These are phyloP conservation scores for Colletotrichum cordylinicola DNA, from an alignment of 2,329 filamentous ascomycete genomes.

Conservation along the genomic window DNA sequence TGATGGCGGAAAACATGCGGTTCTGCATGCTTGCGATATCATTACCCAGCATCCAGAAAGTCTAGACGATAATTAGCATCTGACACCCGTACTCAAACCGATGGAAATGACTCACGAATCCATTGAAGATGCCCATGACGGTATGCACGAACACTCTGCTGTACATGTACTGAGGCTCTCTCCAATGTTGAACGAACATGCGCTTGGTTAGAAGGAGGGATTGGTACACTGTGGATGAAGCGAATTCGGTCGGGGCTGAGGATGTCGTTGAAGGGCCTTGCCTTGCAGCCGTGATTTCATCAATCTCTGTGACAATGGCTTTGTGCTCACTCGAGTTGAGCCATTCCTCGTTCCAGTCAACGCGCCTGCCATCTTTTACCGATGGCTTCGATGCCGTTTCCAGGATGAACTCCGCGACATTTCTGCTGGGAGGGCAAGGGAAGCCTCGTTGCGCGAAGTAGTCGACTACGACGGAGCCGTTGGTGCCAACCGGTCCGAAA, in stretches of 20 bases:
- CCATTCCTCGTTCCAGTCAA: conserved; percentile 83
- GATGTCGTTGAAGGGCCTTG: conserved; percentile 38
- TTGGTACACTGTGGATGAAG: conserved; percentile 68
- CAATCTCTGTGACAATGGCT: conserved; percentile 67
- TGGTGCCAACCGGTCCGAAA: conserved; percentile 74
- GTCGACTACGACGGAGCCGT: conserved; percentile 59
- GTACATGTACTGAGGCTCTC: conserved; percentile 78
- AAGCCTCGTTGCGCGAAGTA: conserved; percentile 71
- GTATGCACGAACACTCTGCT: conserved; percentile 77
- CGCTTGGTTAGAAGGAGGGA: conserved; percentile 71
- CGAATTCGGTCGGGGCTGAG: conserved; percentile 59
- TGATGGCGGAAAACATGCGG: conserved; percentile 76
- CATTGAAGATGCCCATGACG: conserved; percentile 78
- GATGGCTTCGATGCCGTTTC: conserved; percentile 47
- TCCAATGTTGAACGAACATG: conserved; percentile 76
- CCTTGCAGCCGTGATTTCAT: conserved; percentile 54
- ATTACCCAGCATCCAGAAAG: conserved; percentile 74
- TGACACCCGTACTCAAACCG: not conserved
- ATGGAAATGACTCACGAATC: conserved; percentile 42
- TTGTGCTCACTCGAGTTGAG: conserved; percentile 66
- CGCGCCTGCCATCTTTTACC: conserved; percentile 38
- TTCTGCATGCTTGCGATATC: conserved; percentile 74
- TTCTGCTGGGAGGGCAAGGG: conserved; percentile 62
- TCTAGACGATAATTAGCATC: conserved; percentile 32
- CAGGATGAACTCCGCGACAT: conserved; percentile 56